Evolutionary conservation across 192 early-diverging fungal species (phyloP).

Genomic region (Backusella sp.): DNA sequence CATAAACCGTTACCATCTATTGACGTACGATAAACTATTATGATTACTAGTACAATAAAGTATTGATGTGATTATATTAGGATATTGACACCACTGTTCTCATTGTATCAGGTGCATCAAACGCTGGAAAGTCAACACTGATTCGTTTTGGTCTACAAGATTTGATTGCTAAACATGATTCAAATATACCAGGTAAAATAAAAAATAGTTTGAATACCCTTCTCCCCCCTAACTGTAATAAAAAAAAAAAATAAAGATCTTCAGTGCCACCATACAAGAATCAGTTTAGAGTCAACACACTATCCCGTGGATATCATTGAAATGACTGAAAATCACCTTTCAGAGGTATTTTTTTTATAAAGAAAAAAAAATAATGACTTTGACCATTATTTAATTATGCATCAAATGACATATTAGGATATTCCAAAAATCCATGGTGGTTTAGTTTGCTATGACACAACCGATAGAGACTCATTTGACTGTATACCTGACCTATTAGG

Average conservation of each 20-base stretch:
- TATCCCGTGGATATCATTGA: constrained; percentile 9
- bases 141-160: constrained; percentile 24
- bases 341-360: constrained; percentile 7
- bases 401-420: neutral
- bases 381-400: neutral
- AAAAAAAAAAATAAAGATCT: neutral
- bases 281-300: neutral
- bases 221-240: neutral
- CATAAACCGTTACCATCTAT: constrained; percentile 11
- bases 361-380: neutral
- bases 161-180: constrained; percentile 8
- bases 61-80: neutral
- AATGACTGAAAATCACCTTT: neutral
- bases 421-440: constrained; percentile 22
- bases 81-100: constrained; percentile 10
- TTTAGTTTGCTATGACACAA: constrained; percentile 33
- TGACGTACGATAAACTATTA: neutral
- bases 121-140: constrained; percentile 28
- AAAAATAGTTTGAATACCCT: neutral
- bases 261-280: constrained; percentile 14
- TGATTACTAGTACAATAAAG: neutral
- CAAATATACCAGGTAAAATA: constrained; percentile 11
- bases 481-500: constrained; percentile 33
- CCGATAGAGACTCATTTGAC: constrained; percentile 25
- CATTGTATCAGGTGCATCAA: constrained; percentile 25